phyloP scores from a whole-genome alignment of 768 basidiomycete species.

The Boletus pseudopeckii region DNA sequence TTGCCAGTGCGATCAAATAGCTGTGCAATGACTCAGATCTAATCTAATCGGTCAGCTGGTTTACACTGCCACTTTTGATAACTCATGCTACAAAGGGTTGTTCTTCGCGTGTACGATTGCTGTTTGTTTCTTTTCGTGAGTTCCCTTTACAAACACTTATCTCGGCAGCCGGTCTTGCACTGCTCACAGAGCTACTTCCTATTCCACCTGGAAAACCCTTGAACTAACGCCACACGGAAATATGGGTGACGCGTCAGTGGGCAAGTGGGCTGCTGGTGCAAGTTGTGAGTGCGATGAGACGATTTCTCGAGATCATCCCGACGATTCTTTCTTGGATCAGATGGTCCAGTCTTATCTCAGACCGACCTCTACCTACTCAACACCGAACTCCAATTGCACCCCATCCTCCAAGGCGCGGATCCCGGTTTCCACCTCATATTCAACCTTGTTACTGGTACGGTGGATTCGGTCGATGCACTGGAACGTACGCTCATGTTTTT shows the following conservation, averaged over 20 bases:
- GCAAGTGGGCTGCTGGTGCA: conserved; percentile 35
- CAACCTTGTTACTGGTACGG: conserved; percentile 63
- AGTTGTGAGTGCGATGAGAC: conserved; percentile 30
- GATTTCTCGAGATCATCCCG: background rate
- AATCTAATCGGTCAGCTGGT: conserved; percentile 16
- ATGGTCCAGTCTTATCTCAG: conserved; percentile 75
- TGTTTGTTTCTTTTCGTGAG: background rate
- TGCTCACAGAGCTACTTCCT: background rate
- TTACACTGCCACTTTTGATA: conserved; percentile 27
- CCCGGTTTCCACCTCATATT: conserved; percentile 62
- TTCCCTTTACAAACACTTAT: background rate
- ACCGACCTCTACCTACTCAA: conserved; percentile 80
- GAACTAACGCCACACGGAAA: background rate
- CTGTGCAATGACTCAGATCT: conserved; percentile 21
- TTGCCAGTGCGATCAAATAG: conserved; percentile 1
- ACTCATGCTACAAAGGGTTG: conserved; percentile 5
- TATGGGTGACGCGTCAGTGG: conserved; percentile 30
- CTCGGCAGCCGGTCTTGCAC: background rate
- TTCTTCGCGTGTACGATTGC: background rate
- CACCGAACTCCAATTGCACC: conserved; percentile 67
- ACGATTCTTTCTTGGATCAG: conserved; percentile 33
- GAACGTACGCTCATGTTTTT: background rate
- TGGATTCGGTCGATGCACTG: background rate
- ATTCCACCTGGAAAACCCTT: background rate
- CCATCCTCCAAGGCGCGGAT: conserved; percentile 56